Base-by-base conservation (phyloP, 805 yeast species). In the Maudiozyma saulgeensis region DNA sequence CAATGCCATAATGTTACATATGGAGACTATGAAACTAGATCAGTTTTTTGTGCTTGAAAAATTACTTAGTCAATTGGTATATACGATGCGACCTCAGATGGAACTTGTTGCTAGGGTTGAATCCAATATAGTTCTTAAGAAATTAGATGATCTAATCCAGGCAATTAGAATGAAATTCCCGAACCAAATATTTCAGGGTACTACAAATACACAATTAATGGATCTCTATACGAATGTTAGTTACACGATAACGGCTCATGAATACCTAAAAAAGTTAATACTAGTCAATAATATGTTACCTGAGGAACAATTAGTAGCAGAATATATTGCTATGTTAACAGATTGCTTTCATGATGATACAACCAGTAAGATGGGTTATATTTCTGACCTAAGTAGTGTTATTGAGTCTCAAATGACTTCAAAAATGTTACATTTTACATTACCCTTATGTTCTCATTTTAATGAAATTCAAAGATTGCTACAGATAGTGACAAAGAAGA, bases 371-470 rank as follows among this genome's bases (percentile, higher is more conserved):
- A 52, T 55, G 41, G 51, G 53, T n/a, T 53, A 51, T 43, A 50
- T 62, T 5, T 49, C 61, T 15, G 58, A 56, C 45, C 48, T 64
- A 35, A 51, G 51, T 12, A 52, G 57, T 4, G 39, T 60, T 19
- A 51, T 64, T n/a, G 46, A 52, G 25, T 45, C 53, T 11, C 45
- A 49, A 13, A 50, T 53, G 38, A 47, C 53, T 1, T 48, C 56
- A 2, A 40, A 49, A 4, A 47, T 59, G 3, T 51, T 59, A 8
- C 44, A 50, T 13, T 50, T 48, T 19, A 45, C 58, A 31, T 51
- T 61, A 31, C 52, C 58, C 7, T 49, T 55, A 41, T 61, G 64
- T 53, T 40, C 55, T n/a, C 60, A 59, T 45, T 50, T 46, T 37
- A 50, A 53, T 19, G 66, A 63, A 44, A 43, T 63, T 1, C 25